Base-by-base conservation (phyloP, 306 rosid genomes). In the Benincasa hispida region DNA sequence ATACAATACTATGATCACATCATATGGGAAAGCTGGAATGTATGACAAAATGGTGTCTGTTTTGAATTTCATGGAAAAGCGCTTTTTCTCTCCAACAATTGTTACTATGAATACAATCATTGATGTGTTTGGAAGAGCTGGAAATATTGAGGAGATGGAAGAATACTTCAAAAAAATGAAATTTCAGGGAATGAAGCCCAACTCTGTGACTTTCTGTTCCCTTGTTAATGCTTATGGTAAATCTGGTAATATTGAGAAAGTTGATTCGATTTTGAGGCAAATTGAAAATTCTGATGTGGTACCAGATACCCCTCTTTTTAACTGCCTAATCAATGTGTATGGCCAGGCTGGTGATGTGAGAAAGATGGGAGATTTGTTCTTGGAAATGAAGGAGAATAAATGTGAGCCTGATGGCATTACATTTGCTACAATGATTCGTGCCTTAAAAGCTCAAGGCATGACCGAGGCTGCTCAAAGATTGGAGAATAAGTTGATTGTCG, bases 141-240 rank as follows among this genome's bases (percentile, higher is more conserved):
- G 97, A 81, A 86, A 90, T 60, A 79, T 87, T 47, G 80, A 80
- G 55, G 79, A 77, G 89, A 91, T 93, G 98, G 92, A 87, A 60
- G 75, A 68, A 34, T 84, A 80, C 80, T 93, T 88, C 74, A 80
- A 80, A 76, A 87, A 81, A 59, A 88, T 93, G 96, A 93, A 93
- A 88, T 88, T 86, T 79, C 83, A 77, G 72, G 98, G 98, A 68
- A 63, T 93, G 79, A 93, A 93, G 91, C 97, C 97, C 34, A 91
- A 87, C 80, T 85, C 91, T 66, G 78, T 88, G 72, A 89, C 98
- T 48, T 91, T 84, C 68, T 91, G 96, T 81, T 93, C 98, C 51
- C 89, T 93, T 61, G 87, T 91, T 74, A 86, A 81, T 84, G 93
- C 98, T 22, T 93, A 87, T 81, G 81, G 92, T 79, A 88, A 86